These are phyloP conservation scores for Rhodotorula sp. DNA, from an alignment of 1,284 basidiomycete species.

Conservation along the genomic window DNA sequence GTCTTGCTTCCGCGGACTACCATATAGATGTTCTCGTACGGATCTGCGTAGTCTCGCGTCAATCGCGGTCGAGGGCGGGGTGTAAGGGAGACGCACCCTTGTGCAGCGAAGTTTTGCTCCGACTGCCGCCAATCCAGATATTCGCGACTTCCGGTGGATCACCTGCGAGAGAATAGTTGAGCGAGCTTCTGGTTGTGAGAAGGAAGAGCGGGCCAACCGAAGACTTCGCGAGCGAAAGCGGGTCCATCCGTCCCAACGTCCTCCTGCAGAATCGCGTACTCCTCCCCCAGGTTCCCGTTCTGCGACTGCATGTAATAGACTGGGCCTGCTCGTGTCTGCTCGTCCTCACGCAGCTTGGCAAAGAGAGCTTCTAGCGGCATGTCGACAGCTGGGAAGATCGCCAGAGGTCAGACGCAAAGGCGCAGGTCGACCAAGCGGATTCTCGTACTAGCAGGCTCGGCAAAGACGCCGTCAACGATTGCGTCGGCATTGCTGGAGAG, in stretches of 20 bases:
- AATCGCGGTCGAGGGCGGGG: not conserved
- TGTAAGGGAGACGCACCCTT: constrained; percentile 58
- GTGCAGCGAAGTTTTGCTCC: constrained; percentile 78
- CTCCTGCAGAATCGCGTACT: constrained; percentile 12
- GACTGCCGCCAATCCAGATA: constrained; percentile 78
- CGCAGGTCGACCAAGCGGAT: too few species aligned
- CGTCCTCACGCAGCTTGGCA: not conserved
- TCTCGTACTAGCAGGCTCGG: constrained; percentile 59
- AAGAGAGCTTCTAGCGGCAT: constrained; percentile 35
- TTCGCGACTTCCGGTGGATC: constrained; percentile 79
- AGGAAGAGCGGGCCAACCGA: constrained; percentile 18
- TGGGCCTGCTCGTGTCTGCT: not conserved
- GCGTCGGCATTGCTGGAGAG: constrained; percentile 70
- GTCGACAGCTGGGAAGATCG: constrained; percentile 16
- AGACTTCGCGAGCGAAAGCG: constrained; percentile 24
- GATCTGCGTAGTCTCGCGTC: constrained; percentile 57
- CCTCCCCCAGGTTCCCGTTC: constrained; percentile 74
- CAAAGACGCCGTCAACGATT: constrained; percentile 69
- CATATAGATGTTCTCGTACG: constrained; percentile 88
- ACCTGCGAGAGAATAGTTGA: not conserved
- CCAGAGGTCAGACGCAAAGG: not conserved
- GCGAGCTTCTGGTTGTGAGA: not conserved
- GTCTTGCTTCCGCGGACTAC: constrained; percentile 79
- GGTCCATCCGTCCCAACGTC: constrained; percentile 33
- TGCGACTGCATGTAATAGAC: constrained; percentile 81